Base-by-base conservation (phyloP, 2,329 filamentous ascomycete genomes). In the Cladophialophora exuberans region DNA sequence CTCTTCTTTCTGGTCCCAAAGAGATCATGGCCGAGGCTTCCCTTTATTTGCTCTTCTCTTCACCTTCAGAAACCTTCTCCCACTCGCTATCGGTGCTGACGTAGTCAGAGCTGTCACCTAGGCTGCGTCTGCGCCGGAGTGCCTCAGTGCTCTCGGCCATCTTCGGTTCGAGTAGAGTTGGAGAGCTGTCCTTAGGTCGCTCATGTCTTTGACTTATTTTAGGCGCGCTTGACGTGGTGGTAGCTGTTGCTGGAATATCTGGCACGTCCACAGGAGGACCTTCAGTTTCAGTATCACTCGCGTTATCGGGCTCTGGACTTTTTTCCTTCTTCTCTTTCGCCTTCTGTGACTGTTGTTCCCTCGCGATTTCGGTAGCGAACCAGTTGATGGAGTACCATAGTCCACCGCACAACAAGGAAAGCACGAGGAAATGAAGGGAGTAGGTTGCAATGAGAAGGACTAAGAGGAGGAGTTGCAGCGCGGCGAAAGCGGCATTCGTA, bases 351-450 rank as follows among this genome's bases (percentile, higher is more conserved):
- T 77, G 60, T 81, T 78, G 63, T 78, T 76, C 64, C 79, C 49
- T 54, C 72, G 64, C 74, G 70, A 86, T 71, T 68, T 86, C 93
- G 41, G 76, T 75, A 52, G 90, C 91, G 69, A 99, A 97, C 94
- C 94, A 99, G 81, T 97, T 97, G 75, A 97, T 92, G 54, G 88
- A 84, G 77, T 83, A 91, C 94, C 94, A 99, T 30, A 97, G 80
- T 3, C 89, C 88, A 26, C 77, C 92, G 61, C 85, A 90, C 7
- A 99, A 78, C 55, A 86, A 67, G 10, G 90, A 96, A 4, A 99
- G 82, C 54, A 93, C 79, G 60, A 90, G 71, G 68, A 97, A 96
- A 79, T 97, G 94, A 61, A 96, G 82, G 75, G 88, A 96, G 73
- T 88, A 85, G 6, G 93, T 99, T 53, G 84, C 86, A 63, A 90